Evolutionary conservation across 257 asterid species (phyloP).

Genomic region (Leptodermis oblonga): DNA sequence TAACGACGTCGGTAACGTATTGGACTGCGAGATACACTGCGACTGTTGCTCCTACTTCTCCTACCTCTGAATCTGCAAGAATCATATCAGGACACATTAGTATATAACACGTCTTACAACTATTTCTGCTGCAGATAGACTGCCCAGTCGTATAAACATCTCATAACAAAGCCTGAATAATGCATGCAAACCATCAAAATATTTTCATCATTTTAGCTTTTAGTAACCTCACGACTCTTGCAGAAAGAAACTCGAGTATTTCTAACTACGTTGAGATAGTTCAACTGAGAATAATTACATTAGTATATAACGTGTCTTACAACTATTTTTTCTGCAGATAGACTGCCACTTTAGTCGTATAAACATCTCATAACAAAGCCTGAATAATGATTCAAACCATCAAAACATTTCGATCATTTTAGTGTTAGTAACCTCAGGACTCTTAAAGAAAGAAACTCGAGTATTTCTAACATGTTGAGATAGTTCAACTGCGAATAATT

Average conservation of each 20-base stretch:
- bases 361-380: not conserved
- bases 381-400: not conserved
- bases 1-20: conserved; percentile 78
- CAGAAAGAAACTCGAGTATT: not conserved
- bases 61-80: conserved; percentile 70
- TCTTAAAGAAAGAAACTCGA: no score
- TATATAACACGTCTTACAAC: not conserved
- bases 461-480: no score
- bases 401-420: not conserved
- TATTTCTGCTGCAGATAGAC: not conserved
- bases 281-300: not conserved
- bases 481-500: no score
- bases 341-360: no score
- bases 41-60: conserved; percentile 76
- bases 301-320: not conserved
- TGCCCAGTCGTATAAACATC: no score
- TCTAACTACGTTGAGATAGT: not conserved
- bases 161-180: not conserved
- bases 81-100: conserved; percentile 7
- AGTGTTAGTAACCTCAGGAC: not conserved
- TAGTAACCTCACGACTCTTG: no score
- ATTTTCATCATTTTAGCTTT: not conserved
- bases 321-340: not conserved
- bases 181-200: not conserved
- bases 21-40: conserved; percentile 78